phyloP scores from a whole-genome alignment of 179 eudicot species.

The Silene vulgaris region DNA sequence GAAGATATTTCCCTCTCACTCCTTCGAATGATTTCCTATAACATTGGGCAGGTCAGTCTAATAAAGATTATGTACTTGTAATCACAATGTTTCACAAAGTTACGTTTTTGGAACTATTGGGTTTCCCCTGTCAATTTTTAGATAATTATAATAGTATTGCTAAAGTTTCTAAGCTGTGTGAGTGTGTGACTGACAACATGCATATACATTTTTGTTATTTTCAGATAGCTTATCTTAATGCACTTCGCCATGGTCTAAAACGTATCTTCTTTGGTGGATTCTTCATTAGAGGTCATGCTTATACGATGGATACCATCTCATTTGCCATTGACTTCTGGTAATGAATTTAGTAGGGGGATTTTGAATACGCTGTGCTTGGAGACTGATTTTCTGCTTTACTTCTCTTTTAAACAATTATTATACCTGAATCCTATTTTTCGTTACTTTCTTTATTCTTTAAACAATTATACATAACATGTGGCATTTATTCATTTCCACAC shows the following conservation, averaged over 20 bases:
- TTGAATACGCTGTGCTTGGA: neutral
- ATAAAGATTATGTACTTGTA: neutral
- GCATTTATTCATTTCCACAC: neutral
- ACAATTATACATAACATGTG: neutral
- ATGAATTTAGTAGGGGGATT: constrained; percentile 13
- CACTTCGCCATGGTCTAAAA: constrained; percentile 86
- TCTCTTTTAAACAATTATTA: too few relatives aligned
- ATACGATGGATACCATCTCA: constrained; percentile 98
- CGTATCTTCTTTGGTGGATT: constrained; percentile 96
- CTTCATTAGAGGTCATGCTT: constrained; percentile 97
- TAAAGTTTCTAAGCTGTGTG: neutral
- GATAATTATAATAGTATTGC: neutral
- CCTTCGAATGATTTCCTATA: constrained; percentile 95
- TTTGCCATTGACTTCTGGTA: constrained; percentile 97
- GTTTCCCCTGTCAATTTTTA: neutral
- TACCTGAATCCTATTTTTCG: neutral
- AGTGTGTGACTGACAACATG: constrained; percentile 8
- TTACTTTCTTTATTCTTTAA: neutral
- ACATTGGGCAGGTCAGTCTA: constrained; percentile 82
- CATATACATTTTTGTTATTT: constrained; percentile 16
- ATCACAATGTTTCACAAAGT: neutral
- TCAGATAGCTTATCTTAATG: constrained; percentile 89
- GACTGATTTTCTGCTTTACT: too few relatives aligned
- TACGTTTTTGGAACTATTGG: constrained; percentile 1
- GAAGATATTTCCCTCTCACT: constrained; percentile 96